phyloP scores from a whole-genome alignment of 1,284 basidiomycete species.

The Cryptococcus jaspeensis region DNA sequence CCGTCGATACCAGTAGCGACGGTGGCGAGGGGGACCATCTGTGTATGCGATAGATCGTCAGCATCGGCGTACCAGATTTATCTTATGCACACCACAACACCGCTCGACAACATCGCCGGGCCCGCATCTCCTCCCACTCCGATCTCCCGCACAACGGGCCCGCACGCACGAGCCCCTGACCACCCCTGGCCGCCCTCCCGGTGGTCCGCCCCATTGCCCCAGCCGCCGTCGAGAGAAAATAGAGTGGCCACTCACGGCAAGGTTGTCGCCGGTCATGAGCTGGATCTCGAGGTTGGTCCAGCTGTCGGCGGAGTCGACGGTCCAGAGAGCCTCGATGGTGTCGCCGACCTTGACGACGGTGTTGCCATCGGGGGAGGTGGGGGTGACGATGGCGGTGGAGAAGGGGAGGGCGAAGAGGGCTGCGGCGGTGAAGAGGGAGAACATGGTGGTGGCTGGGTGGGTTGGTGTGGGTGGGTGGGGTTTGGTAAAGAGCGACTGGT shows the following conservation, averaged over 20 bases:
- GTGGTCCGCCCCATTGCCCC: not conserved
- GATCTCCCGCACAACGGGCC: no score
- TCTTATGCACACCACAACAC: not conserved
- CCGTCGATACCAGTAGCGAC: slow-evolving; percentile 45
- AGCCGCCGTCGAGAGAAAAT: not conserved
- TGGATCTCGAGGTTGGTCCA: slow-evolving; percentile 50
- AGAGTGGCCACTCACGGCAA: slow-evolving; percentile 18
- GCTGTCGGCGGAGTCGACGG: slow-evolving; percentile 44
- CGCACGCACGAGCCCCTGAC: not conserved
- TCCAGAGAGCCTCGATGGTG: slow-evolving; percentile 44
- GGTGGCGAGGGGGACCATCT: slow-evolving; percentile 22
- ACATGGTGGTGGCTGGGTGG: slow-evolving; percentile 6
- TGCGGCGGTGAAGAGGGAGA: slow-evolving; percentile 1
- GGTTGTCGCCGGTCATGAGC: slow-evolving; percentile 50
- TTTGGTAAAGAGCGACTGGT: no score
- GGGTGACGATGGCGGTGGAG: slow-evolving; percentile 40
- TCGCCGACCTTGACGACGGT: slow-evolving; percentile 45
- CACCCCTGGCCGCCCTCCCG: not conserved
- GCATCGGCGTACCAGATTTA: not conserved
- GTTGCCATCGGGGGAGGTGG: slow-evolving; percentile 41
- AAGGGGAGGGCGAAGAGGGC: slow-evolving; percentile 11
- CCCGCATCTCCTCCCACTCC: not conserved
- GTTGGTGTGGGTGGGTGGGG: not conserved
- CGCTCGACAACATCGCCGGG: not conserved
- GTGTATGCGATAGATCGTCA: not conserved